phyloP scores from a whole-genome alignment of 2,329 filamentous ascomycete species.

The Lachnellula suecica region DNA sequence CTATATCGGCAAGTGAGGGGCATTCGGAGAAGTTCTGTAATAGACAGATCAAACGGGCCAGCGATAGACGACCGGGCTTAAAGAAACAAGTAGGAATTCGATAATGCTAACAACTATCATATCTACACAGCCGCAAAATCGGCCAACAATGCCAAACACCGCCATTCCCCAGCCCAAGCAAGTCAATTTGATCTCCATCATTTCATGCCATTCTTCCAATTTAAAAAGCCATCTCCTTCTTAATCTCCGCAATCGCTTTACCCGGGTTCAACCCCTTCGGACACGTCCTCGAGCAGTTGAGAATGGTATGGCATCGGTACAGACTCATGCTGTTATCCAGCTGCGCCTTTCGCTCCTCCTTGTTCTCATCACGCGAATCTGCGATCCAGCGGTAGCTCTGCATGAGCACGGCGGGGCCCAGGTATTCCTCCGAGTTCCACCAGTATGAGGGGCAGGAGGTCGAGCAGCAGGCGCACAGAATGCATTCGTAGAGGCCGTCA shows the following conservation, averaged over 20 bases:
- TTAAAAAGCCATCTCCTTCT: slow-evolving; percentile 82
- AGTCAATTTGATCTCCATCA: slow-evolving; percentile 6
- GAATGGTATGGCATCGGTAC: slow-evolving; percentile 98
- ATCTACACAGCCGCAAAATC: slow-evolving; percentile 20
- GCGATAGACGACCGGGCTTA: too few relatives aligned
- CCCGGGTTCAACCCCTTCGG: slow-evolving; percentile 98
- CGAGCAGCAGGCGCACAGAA: slow-evolving; percentile 98
- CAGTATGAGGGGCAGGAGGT: slow-evolving; percentile 99
- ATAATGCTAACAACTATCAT: slow-evolving; percentile 7
- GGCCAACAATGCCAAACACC: slow-evolving; percentile 13
- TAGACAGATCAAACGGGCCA: too few relatives aligned
- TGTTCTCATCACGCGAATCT: slow-evolving; percentile 92
- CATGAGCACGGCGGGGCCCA: slow-evolving; percentile 92
- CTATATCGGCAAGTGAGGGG: too few relatives aligned
- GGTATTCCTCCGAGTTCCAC: slow-evolving; percentile 99
- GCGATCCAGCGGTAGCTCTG: slow-evolving; percentile 98
- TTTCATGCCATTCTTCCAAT: not conserved
- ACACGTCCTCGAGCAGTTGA: slow-evolving; percentile 97
- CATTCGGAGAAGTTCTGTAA: too few relatives aligned
- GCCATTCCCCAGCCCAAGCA: not conserved
- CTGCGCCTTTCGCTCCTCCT: slow-evolving; percentile 80
- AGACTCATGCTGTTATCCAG: slow-evolving; percentile 99
- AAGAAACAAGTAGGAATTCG: slow-evolving; percentile 4
- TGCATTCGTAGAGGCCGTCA: slow-evolving; percentile 98
- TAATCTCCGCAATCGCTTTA: slow-evolving; percentile 93